A percentile compares a stretch with the other conserved stretches of the same genome.
phyloP scores from a whole-genome alignment of 176 grass and related monocot species.

The Miscanthus lutarioriparius region DNA sequence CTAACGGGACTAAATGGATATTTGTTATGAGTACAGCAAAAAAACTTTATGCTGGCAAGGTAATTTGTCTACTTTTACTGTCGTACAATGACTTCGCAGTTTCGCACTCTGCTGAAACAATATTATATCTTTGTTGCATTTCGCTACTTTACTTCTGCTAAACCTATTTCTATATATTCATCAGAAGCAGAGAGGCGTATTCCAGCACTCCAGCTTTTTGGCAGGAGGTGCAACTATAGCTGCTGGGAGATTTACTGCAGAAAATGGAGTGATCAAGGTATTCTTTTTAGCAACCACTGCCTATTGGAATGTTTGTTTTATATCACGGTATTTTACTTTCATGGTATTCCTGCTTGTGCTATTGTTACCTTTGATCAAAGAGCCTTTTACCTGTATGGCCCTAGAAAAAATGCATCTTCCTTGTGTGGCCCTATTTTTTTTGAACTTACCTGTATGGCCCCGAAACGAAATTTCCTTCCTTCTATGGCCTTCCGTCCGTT shows the following conservation, averaged over 20 bases:
- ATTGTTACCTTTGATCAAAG: background rate
- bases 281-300: conserved; percentile 3
- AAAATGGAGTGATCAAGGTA: conserved; percentile 83
- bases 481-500: too few relatives aligned
- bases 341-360: background rate
- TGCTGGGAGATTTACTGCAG: conserved; percentile 77
- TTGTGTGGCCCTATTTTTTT: too few relatives aligned
- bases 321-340: background rate
- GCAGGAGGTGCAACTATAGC: conserved; percentile 86
- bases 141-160: background rate
- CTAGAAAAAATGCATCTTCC: too few relatives aligned
- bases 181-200: conserved; percentile 88
- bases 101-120: background rate
- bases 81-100: background rate
- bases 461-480: too few relatives aligned
- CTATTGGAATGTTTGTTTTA: background rate
- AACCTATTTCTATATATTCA: conserved; percentile 16
- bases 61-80: conserved; percentile 32
- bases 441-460: too few relatives aligned
- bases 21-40: conserved; percentile 87
- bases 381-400: too few relatives aligned
- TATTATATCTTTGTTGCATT: conserved; percentile 30
- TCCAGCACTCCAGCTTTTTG: conserved; percentile 97
- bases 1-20: conserved; percentile 84
- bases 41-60: conserved; percentile 79